A percentile compares a stretch with the other conserved stretches of the same genome.
These are phyloP conservation scores for Hyphopichia burtonii DNA, from an alignment of 1,139 yeast genomes.

Conservation along the genomic window DNA sequence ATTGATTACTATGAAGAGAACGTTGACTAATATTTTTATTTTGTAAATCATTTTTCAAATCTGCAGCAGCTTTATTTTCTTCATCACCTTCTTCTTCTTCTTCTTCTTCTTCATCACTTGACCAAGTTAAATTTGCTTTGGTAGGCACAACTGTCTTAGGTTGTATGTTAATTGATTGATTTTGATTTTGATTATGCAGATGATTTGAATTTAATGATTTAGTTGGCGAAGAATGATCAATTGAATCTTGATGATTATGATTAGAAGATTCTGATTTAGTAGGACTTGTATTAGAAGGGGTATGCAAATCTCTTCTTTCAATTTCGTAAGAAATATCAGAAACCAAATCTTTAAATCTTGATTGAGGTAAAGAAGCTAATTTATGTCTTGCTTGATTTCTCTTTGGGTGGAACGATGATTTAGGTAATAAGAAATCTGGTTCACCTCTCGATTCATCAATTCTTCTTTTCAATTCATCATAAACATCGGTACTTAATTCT, in stretches of 20 bases:
- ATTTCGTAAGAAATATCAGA: slow-evolving; percentile 88
- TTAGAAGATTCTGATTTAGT: background rate
- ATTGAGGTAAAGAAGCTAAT: slow-evolving; percentile 77
- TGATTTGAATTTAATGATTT: slow-evolving; percentile 1
- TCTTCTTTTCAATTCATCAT: slow-evolving; percentile 83
- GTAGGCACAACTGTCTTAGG: slow-evolving; percentile 71
- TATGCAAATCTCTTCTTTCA: slow-evolving; percentile 66
- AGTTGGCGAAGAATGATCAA: background rate
- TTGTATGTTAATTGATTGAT: slow-evolving; percentile 46
- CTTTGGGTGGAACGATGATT: slow-evolving; percentile 81
- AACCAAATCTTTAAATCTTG: slow-evolving; percentile 85
- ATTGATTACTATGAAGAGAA: background rate
- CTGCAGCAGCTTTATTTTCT: background rate
- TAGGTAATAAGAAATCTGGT: slow-evolving; percentile 67
- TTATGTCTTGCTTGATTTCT: slow-evolving; percentile 95
- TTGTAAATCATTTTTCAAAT: background rate
- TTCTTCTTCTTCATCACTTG: slow-evolving; percentile 70
- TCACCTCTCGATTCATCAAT: slow-evolving; percentile 53
- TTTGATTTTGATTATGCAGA: slow-evolving; percentile 2
- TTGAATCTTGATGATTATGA: background rate
- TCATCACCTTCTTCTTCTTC: slow-evolving; percentile 14
- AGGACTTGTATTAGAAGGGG: slow-evolving; percentile 8
- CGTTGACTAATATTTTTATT: background rate
- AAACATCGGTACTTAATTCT: slow-evolving; percentile 90
- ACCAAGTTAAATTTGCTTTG: slow-evolving; percentile 78